A percentile compares a stretch with the other conserved stretches of the same genome.
These are phyloP conservation scores for Earliella scabrosa DNA, from an alignment of 1,284 basidiomycete species.

Conservation along the genomic window DNA sequence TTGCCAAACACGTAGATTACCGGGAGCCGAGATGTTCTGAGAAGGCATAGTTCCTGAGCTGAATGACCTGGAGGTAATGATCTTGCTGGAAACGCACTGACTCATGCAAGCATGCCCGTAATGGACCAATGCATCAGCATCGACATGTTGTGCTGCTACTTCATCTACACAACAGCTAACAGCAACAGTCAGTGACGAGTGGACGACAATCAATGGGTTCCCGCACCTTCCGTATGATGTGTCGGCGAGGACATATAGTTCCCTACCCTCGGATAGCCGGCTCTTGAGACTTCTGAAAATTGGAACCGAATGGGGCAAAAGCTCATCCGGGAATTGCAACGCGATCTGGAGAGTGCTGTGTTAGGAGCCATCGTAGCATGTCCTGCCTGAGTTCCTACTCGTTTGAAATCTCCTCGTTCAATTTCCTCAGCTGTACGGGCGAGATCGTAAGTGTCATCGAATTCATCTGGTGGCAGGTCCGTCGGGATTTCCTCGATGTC, in stretches of 20 bases:
- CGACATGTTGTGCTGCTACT: conserved; percentile 92
- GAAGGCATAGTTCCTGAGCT: background rate
- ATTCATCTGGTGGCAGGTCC: conserved; percentile 39
- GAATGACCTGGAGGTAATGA: background rate
- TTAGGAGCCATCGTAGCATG: background rate
- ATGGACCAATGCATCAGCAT: conserved; percentile 92
- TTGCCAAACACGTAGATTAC: conserved; percentile 88
- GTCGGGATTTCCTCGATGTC: conserved; percentile 45
- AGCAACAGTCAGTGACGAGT: conserved; percentile 6
- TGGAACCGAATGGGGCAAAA: conserved; percentile 86
- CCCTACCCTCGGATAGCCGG: conserved; percentile 50
- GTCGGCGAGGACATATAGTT: conserved; percentile 93
- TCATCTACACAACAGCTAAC: conserved; percentile 95
- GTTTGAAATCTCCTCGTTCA: conserved; percentile 54
- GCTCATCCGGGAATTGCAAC: conserved; percentile 96
- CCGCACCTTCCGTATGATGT: conserved; percentile 94
- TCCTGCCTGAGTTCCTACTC: conserved; percentile 42
- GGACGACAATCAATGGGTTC: background rate
- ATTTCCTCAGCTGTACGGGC: conserved; percentile 58
- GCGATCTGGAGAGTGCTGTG: conserved; percentile 63
- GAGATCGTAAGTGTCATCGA: conserved; percentile 69
- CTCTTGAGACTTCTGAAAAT: conserved; percentile 79
- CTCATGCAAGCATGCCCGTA: conserved; percentile 98
- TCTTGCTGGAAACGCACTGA: conserved; percentile 53
- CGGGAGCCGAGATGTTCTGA: conserved; percentile 78